Base-by-base conservation (phyloP, 2,329 filamentous ascomycete species). In the Sporothrix pallida region DNA sequence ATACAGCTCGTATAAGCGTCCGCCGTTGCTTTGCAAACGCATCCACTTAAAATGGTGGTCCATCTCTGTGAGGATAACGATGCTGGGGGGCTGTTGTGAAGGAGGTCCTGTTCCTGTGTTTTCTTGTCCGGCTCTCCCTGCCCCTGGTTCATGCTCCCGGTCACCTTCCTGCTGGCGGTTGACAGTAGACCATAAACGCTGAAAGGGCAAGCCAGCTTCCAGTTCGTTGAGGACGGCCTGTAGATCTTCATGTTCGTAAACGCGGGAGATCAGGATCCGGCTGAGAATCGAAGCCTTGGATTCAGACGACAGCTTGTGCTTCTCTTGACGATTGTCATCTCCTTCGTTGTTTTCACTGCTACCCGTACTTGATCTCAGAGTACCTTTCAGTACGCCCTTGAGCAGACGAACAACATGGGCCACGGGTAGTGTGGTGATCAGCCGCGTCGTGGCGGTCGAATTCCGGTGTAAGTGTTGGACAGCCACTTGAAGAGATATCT, bases 161-260 rank as follows among this genome's bases (percentile, higher is more conserved):
- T 3, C 56, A 2, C 15, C 60, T 5, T 56, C 10, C 20, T 46
- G 15, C 31, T n/a, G 44, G 10, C 7, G 17, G 31, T 9, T 31
- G 20, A 20, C 48, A 20, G 67, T 69, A 10, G 74, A 76, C 74
- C 73, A 73, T 8, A 76, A 50, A 9, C 73, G 70, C 69, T 72
- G 70, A 13, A 76, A 74, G 8, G 75, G 75, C n/a, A 73, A 13
- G 2, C 60, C 46, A 1, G 65, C 54, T 15, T 72, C 74, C 5
- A 68, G 71, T 76, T 91, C 89, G 1, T 78, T 80, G 48, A 91
- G 77, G 0, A 87, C 87, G 78, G 90, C 87, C 83, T 83, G 86
- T 20, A 91, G 76, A 0, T 89, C 89, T 63, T 89, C 84, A 12
- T 89, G 76, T 74, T 90, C 88, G 76, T 91, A 91, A 0, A 90